Base-by-base conservation (phyloP, 2,329 filamentous ascomycete genomes). In the Botryotinia convoluta region DNA sequence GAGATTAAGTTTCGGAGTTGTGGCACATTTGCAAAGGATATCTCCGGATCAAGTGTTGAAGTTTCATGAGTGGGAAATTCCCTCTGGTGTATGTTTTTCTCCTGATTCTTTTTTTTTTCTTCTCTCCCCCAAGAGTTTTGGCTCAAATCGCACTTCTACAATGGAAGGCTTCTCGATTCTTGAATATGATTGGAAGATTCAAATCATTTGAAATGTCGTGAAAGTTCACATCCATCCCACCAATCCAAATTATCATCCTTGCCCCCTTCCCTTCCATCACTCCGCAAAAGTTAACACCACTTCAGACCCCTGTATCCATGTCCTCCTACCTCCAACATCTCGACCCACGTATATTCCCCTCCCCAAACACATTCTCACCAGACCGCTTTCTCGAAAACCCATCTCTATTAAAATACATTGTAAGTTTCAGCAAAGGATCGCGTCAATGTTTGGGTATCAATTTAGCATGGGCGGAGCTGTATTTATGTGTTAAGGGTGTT, bases 361-460 rank as follows among this genome's bases (percentile, higher is more conserved):
- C 84, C 4, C 81, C 84, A 0, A 77, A 83, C 48, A 72, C 76
- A 0, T 86, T 84, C 72, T 64, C 75, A 5, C 84, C 84, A 0
- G 82, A 85, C 59, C 81, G 84, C 4, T 86, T 82, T 81, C 74
- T 85, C 7, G 81, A 81, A 44, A 42, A 48, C 16, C 48, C 29
- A 48, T 64, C 62, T 18, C 48, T 51, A 64, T 44, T 29, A 42
- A 79, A 79, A n/a, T 81, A 80, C 59, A 80, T 85, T 61, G 78
- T 85, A 22, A 72, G 83, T 1, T 86, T 86, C 74, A 82, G 81
- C 4, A 84, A 82, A 67, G 85, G 84, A 2, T 79, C 80, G 6
- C 77, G 84, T 22, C 79, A 79, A n/a, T 86, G 85, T 72, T 78
- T 86, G 6, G 84, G 85, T 4, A 76, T 77, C 6, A 76, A 78